Conservation (phyloP, 1,284 basidiomycete genomes). For the Gymnopus androsaceus region DNA sequence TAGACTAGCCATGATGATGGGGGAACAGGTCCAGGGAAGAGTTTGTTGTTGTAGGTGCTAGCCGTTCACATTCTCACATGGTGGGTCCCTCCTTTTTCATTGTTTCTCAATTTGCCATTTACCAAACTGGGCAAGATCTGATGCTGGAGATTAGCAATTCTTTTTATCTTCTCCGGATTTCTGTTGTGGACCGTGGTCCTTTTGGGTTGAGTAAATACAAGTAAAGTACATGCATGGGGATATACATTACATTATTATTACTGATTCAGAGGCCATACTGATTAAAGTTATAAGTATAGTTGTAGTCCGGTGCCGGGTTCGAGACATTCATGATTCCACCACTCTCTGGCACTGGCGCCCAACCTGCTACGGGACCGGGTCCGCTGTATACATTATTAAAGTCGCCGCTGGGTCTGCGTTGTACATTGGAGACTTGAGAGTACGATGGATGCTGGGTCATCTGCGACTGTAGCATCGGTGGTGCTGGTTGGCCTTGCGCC, state of each 20-base stretch:
- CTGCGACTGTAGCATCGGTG: not conserved
- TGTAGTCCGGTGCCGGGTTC: slow-evolving; percentile 15
- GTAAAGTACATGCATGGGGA: not conserved
- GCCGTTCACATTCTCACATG: slow-evolving; percentile 13
- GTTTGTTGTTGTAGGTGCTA: not conserved
- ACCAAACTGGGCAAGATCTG: too few species aligned
- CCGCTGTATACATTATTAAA: not conserved
- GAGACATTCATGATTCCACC: slow-evolving; percentile 10
- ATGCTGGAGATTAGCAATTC: too few species aligned
- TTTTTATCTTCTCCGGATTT: too few species aligned
- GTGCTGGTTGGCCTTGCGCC: slow-evolving; percentile 22
- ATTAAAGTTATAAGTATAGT: slow-evolving; percentile 4
- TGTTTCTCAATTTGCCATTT: too few species aligned
- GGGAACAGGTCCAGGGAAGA: not conserved
- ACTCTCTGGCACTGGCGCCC: slow-evolving; percentile 11
- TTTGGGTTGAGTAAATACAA: too few species aligned
- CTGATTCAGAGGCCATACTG: slow-evolving; percentile 4
- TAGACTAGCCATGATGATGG: slow-evolving; percentile 51
- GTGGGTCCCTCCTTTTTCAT: too few species aligned
- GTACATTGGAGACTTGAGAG: not conserved
- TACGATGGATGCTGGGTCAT: not conserved
- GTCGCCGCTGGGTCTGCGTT: not conserved
- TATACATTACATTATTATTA: slow-evolving; percentile 2
- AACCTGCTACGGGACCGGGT: not conserved
- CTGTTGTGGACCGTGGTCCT: too few species aligned